Conservation (phyloP, 108 stramenopile species). For the Skeletonema tropicum region DNA sequence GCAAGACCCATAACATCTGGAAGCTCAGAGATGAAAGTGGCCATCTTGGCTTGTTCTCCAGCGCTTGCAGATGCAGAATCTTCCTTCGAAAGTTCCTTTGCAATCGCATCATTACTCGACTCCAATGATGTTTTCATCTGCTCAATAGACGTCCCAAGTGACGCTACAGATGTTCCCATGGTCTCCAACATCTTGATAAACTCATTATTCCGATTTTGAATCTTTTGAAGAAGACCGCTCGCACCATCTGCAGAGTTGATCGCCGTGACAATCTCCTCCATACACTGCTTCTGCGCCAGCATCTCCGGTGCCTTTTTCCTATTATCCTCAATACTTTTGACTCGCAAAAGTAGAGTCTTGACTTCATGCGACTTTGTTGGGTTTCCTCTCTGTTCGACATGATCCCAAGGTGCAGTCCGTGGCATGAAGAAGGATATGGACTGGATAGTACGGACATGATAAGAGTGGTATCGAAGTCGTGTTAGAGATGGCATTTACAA, state of each 20-base stretch:
- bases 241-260: slow-evolving; percentile 1
- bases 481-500: neutral
- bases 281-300: neutral
- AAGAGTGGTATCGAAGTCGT: neutral
- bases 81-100: slow-evolving; percentile 20
- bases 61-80: neutral
- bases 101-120: slow-evolving; percentile 27
- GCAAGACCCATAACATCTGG: slow-evolving; percentile 5
- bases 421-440: slow-evolving; percentile 10
- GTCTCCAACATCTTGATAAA: slow-evolving; percentile 22
- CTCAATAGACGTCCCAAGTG: slow-evolving; percentile 18
- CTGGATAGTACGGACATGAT: neutral
- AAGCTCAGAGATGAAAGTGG: slow-evolving; percentile 4
- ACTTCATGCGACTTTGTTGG: slow-evolving; percentile 11
- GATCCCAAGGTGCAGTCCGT: slow-evolving; percentile 12
- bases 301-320: neutral
- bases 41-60: slow-evolving; percentile 3
- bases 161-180: slow-evolving; percentile 14
- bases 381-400: slow-evolving; percentile 8
- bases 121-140: slow-evolving; percentile 26
- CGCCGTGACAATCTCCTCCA: slow-evolving; percentile 1
- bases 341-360: neutral
- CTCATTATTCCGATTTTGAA: slow-evolving; percentile 23
- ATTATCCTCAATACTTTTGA: neutral
- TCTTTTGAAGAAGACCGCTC: slow-evolving; percentile 18